phyloP scores from a whole-genome alignment of 108 stramenopile species.

The Discostella pseudostelligera region DNA sequence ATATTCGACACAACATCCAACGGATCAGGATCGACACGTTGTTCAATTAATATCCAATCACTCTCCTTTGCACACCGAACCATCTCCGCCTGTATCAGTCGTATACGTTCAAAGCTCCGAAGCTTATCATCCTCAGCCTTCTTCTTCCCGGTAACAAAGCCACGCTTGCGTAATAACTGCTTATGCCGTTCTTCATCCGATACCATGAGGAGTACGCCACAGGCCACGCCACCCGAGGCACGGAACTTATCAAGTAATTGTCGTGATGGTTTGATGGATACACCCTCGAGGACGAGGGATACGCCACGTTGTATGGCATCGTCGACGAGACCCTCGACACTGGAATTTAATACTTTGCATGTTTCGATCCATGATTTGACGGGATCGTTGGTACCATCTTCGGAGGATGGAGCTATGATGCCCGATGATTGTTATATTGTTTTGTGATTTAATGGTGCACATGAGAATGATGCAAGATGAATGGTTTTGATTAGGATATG shows the following conservation, averaged over 20 bases:
- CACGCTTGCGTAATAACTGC: slow-evolving; percentile 47
- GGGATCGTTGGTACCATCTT: slow-evolving; percentile 52
- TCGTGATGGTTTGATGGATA: slow-evolving; percentile 46
- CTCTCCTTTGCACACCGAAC: slow-evolving; percentile 48
- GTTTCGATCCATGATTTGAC: slow-evolving; percentile 65
- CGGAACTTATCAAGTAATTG: slow-evolving; percentile 55
- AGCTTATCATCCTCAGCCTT: slow-evolving; percentile 50
- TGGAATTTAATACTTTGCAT: slow-evolving; percentile 48
- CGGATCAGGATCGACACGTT: slow-evolving; percentile 54
- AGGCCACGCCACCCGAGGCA: slow-evolving; percentile 50
- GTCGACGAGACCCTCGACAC: slow-evolving; percentile 53
- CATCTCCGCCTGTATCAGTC: slow-evolving; percentile 72
- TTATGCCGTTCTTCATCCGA: slow-evolving; percentile 59
- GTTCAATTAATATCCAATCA: slow-evolving; percentile 64
- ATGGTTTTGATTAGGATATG: too few species aligned
- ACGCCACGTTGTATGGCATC: slow-evolving; percentile 58
- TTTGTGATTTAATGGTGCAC: too few species aligned
- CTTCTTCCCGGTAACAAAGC: slow-evolving; percentile 50
- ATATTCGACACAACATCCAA: slow-evolving; percentile 51
- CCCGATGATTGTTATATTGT: too few species aligned
- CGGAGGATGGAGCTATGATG: slow-evolving; percentile 21
- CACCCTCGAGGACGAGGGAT: slow-evolving; percentile 67
- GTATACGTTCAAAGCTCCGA: slow-evolving; percentile 51
- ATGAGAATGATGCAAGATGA: neutral
- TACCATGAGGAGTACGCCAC: slow-evolving; percentile 52